Evolutionary conservation across 805 yeast species (phyloP), one percentile per base, ranked within the genome.

Genomic region (Spathaspora girioi): DNA sequence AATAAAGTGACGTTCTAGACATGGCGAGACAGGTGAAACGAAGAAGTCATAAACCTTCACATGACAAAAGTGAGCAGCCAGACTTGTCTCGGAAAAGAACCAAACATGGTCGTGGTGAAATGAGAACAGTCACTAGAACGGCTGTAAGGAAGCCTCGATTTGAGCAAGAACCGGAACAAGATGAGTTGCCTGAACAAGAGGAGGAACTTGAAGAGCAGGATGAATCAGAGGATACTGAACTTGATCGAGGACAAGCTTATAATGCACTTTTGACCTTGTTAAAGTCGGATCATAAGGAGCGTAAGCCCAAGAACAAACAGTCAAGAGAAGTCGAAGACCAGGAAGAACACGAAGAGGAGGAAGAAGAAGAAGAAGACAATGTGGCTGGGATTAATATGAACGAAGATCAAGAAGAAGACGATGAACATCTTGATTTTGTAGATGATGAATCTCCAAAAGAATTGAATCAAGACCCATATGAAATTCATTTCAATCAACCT

Each of bases 211-310:
- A 57, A 31, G 50, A 46, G n/a, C n/a, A n/a, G 1, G 53, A 58
- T 8, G 53, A 57, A 9, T 51, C 58, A 35, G 40, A 35, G 14
- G 40, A 35, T 17, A 57, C 49, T n/a, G 59, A 62, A 48, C 44
- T 38, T 10, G 61, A 57, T 8, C 60, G 67, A 31, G 75, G 77
- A 2, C 71, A 74, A 59, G 87, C 87, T 0, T 87, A 87, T 65
- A 77, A 79, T 57, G 92, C 93, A 1, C 69, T 87, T 46, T 64
- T 87, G 60, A 81, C 89, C 1, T 73, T 87, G 46, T 71, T 87
- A 54, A 77, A 73, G 43, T 66, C 80, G 9, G 83, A 79, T 48
- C 78, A 76, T 54, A 50, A 52, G 20, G 48, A 50, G 38, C 29
- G 50, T 50, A 55, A 41, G 48, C 56, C 58, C 46, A 46, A 54